Conservation (phyloP, 2,329 filamentous ascomycete species). For the Ascochyta clinopodiicola region DNA sequence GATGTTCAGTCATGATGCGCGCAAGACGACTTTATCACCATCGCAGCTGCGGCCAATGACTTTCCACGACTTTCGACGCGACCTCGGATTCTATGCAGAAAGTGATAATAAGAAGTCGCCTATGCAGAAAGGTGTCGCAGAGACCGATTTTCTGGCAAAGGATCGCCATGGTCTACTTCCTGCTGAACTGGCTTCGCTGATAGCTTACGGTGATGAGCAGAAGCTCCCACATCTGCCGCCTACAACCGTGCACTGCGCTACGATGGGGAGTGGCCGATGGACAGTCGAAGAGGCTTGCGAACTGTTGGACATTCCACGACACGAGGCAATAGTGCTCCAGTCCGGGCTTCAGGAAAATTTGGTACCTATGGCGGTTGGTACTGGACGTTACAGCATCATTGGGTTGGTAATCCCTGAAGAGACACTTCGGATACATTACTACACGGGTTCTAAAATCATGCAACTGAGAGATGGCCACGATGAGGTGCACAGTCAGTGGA, state of each 20-base stretch:
- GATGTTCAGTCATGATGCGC: slow-evolving; percentile 17
- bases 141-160: background rate
- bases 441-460: slow-evolving; percentile 32
- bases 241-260: slow-evolving; percentile 41
- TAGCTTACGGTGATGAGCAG: slow-evolving; percentile 37
- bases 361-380: slow-evolving; percentile 52
- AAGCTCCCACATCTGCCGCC: slow-evolving; percentile 33
- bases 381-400: slow-evolving; percentile 76
- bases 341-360: slow-evolving; percentile 54
- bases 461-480: slow-evolving; percentile 40
- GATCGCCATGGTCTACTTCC: slow-evolving; percentile 26
- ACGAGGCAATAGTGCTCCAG: slow-evolving; percentile 55
- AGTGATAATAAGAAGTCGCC: slow-evolving; percentile 13
- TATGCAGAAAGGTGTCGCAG: slow-evolving; percentile 9
- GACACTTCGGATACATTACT: slow-evolving; percentile 52
- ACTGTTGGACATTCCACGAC: slow-evolving; percentile 38
- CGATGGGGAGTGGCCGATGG: slow-evolving; percentile 43
- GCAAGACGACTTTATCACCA: slow-evolving; percentile 15
- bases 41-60: slow-evolving; percentile 26
- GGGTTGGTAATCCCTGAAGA: slow-evolving; percentile 66
- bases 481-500: slow-evolving; percentile 34
- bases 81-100: slow-evolving; percentile 20
- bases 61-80: slow-evolving; percentile 25
- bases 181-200: slow-evolving; percentile 32
- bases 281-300: slow-evolving; percentile 49